A percentile compares a stretch with the other conserved stretches of the same genome.
Conservation (phyloP, 306 rosid genomes). For the Trifolium subterraneum region DNA sequence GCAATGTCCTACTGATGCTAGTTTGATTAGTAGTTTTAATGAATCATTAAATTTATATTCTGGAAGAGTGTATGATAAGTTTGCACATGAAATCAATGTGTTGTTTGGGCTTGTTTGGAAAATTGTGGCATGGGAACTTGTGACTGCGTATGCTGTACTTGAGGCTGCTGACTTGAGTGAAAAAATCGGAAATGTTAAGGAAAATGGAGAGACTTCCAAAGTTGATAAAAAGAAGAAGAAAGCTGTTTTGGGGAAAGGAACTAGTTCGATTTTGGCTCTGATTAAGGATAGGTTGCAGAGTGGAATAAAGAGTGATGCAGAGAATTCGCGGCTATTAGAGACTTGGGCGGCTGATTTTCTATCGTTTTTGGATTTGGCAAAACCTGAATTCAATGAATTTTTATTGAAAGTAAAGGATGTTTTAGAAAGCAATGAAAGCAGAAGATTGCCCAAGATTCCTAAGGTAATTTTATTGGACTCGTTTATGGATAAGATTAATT, state of each 20-base stretch:
- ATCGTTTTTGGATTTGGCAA: constrained; percentile 63
- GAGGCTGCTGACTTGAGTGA: constrained; percentile 65
- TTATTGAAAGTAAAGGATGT: constrained; percentile 71
- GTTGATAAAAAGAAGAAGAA: constrained; percentile 81
- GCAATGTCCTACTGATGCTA: constrained; percentile 55
- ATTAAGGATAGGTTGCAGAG: constrained; percentile 71
- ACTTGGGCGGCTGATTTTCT: constrained; percentile 56
- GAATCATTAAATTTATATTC: constrained; percentile 50
- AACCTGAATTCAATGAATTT: constrained; percentile 58
- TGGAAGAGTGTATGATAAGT: constrained; percentile 54
- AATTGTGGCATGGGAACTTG: constrained; percentile 76
- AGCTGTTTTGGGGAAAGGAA: constrained; percentile 78
- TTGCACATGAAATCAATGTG: constrained; percentile 60
- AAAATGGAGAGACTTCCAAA: constrained; percentile 51
- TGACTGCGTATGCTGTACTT: constrained; percentile 53
- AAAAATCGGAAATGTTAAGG: constrained; percentile 49
- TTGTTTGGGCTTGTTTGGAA: constrained; percentile 68
- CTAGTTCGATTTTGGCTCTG: constrained; percentile 62
- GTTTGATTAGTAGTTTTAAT: constrained; percentile 50
- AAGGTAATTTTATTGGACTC: constrained; percentile 59
- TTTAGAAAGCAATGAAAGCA: constrained; percentile 89
- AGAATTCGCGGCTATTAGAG: constrained; percentile 52
- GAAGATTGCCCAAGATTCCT: constrained; percentile 97
- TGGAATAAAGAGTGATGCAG: constrained; percentile 39
- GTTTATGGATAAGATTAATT: constrained; percentile 2